Percentiles rank a stretch among this genome's conserved stretches.
These are phyloP conservation scores for Hortiboletus flavorubellus DNA, from an alignment of 768 basidiomycete genomes.

Conservation along the genomic window DNA sequence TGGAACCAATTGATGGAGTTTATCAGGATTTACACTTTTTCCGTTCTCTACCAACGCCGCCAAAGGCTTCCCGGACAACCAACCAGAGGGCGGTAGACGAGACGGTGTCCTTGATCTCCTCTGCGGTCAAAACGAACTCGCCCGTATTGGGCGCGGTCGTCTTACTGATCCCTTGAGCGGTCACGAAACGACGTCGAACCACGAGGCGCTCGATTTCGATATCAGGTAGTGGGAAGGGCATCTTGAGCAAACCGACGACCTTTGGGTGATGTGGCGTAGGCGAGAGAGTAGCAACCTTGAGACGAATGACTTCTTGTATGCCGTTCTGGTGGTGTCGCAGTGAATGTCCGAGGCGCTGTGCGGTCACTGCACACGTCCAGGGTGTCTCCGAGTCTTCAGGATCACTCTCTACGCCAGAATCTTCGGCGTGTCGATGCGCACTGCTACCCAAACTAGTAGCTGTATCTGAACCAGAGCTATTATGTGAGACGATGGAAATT, in stretches of 20 bases:
- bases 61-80: constrained; percentile 89
- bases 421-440: constrained; percentile 28
- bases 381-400: constrained; percentile 97
- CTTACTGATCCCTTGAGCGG: constrained; percentile 24
- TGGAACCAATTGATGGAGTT: neutral
- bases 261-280: constrained; percentile 97
- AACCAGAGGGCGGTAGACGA: constrained; percentile 89
- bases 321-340: constrained; percentile 6
- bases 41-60: constrained; percentile 77
- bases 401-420: constrained; percentile 80
- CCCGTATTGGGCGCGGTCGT: constrained; percentile 21
- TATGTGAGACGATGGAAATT: constrained; percentile 40
- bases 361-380: constrained; percentile 84
- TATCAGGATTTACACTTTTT: constrained; percentile 69
- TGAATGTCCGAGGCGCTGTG: constrained; percentile 41
- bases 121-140: constrained; percentile 66
- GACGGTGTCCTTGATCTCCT: constrained; percentile 92
- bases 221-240: constrained; percentile 86
- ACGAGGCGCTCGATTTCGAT: constrained; percentile 64
- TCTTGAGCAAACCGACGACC: constrained; percentile 86
- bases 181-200: constrained; percentile 48
- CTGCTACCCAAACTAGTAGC: constrained; percentile 24
- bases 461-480: constrained; percentile 36
- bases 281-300: constrained; percentile 81
- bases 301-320: constrained; percentile 21